These are phyloP conservation scores for Aspergillus novofumigatus DNA, from an alignment of 2,329 filamentous ascomycete genomes.

Conservation along the genomic window DNA sequence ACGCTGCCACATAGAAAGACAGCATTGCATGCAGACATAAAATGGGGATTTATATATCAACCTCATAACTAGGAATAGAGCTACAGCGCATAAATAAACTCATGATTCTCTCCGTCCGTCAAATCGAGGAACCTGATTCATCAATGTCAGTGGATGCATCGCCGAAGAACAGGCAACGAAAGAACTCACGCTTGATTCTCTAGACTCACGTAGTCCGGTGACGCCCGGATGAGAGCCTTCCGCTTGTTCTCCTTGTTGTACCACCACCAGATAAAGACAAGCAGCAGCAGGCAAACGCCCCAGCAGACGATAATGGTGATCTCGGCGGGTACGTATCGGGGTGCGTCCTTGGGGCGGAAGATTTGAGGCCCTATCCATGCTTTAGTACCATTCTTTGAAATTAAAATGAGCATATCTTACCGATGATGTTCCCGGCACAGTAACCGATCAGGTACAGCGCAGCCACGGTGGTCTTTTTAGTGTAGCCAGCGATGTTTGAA, in stretches of 20 bases:
- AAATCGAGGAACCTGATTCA: constrained; percentile 52
- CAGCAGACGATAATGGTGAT: constrained; percentile 61
- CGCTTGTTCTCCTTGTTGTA: constrained; percentile 56
- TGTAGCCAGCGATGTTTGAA: constrained; percentile 56
- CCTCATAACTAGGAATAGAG: too few relatives aligned
- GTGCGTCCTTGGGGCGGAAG: constrained; percentile 54
- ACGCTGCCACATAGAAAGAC: too few relatives aligned
- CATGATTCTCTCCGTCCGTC: constrained; percentile 62
- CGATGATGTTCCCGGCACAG: constrained; percentile 55
- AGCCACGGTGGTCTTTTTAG: constrained; percentile 51
- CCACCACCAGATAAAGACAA: constrained; percentile 61
- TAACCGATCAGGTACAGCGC: constrained; percentile 47
- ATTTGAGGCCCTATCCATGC: constrained; percentile 47
- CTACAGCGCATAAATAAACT: constrained; percentile 56
- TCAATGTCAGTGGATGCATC: constrained; percentile 1
- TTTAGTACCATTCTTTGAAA: neutral
- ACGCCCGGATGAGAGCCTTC: constrained; percentile 52
- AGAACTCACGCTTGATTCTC: constrained; percentile 60
- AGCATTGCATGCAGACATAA: too few relatives aligned
- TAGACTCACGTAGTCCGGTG: constrained; percentile 56
- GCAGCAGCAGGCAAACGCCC: constrained; percentile 49
- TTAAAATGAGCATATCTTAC: constrained; percentile 26
- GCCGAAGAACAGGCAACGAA: neutral
- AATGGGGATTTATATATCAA: too few relatives aligned
- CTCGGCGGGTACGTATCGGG: constrained; percentile 59